A percentile compares a stretch with the other conserved stretches of the same genome.
phyloP scores from a whole-genome alignment of 2,329 filamentous ascomycete genomes.

The Juglanconis oblonga region DNA sequence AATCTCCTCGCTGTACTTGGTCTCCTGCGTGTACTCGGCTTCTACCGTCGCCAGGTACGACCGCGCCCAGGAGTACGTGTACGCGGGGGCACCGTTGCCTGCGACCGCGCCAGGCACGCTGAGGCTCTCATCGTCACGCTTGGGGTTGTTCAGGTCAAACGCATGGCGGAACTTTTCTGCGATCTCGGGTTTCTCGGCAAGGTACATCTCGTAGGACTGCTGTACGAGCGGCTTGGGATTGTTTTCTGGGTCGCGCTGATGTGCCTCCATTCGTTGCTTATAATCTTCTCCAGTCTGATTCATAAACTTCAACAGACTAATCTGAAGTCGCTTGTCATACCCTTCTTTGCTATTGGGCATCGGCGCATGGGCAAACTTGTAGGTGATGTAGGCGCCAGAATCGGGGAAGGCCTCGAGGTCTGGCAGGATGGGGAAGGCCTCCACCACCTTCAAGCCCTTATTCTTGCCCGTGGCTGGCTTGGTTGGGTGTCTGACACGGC shows the following conservation, averaged over 20 bases:
- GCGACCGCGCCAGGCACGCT: slow-evolving; percentile 50
- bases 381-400: slow-evolving; percentile 64
- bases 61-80: slow-evolving; percentile 60
- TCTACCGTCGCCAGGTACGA: slow-evolving; percentile 63
- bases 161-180: slow-evolving; percentile 57
- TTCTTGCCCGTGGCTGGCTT: slow-evolving; percentile 32
- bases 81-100: slow-evolving; percentile 39
- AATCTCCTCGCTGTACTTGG: slow-evolving; percentile 64
- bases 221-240: slow-evolving; percentile 55
- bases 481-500: slow-evolving; percentile 54
- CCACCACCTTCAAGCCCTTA: slow-evolving; percentile 54
- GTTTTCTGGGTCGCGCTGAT: slow-evolving; percentile 55
- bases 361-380: slow-evolving; percentile 67
- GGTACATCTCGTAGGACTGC: slow-evolving; percentile 67
- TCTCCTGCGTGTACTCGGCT: slow-evolving; percentile 52
- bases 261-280: slow-evolving; percentile 47
- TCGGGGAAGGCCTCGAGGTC: slow-evolving; percentile 69
- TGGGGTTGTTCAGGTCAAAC: slow-evolving; percentile 56
- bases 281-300: slow-evolving; percentile 53
- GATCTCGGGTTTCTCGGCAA: slow-evolving; percentile 47
- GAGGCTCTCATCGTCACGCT: slow-evolving; percentile 50
- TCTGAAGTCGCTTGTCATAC: slow-evolving; percentile 61
- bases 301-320: slow-evolving; percentile 59
- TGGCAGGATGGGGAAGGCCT: slow-evolving; percentile 60
- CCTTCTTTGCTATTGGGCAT: slow-evolving; percentile 39